Conservation (phyloP, 2,329 filamentous ascomycete species). For the Colletotrichum filicis region DNA sequence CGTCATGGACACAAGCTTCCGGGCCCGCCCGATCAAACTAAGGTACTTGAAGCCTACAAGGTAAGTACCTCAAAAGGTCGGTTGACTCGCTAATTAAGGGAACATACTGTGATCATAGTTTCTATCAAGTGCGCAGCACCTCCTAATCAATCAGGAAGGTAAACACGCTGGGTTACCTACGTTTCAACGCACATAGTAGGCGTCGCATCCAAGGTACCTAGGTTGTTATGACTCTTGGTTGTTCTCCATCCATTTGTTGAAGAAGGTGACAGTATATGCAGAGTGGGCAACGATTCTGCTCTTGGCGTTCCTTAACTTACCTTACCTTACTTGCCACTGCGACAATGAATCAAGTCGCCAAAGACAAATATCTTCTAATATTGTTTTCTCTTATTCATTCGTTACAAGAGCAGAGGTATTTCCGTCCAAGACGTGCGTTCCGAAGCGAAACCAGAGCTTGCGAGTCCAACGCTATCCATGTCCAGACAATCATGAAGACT, state of each 20-base stretch:
- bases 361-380: not conserved
- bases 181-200: not conserved
- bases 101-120: not conserved
- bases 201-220: too few species aligned
- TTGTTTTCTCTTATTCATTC: not conserved
- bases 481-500: slow-evolving; percentile 2
- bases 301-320: too few species aligned
- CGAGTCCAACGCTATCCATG: slow-evolving; percentile 13
- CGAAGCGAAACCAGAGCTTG: slow-evolving; percentile 1
- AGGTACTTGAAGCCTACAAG: not conserved
- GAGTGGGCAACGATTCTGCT: too few species aligned
- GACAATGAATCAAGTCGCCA: not conserved
- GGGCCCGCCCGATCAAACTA: not conserved
- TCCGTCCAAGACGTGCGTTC: not conserved
- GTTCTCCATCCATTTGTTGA: too few species aligned
- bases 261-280: too few species aligned
- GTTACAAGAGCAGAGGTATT: slow-evolving; percentile 16
- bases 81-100: not conserved
- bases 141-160: not conserved
- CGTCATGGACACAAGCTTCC: slow-evolving; percentile 20
- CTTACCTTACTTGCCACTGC: too few species aligned
- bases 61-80: not conserved
- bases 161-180: not conserved
- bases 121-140: not conserved
- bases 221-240: too few species aligned